phyloP scores from a whole-genome alignment of 2,329 filamentous ascomycete genomes.

The Fusarium chuoi region DNA sequence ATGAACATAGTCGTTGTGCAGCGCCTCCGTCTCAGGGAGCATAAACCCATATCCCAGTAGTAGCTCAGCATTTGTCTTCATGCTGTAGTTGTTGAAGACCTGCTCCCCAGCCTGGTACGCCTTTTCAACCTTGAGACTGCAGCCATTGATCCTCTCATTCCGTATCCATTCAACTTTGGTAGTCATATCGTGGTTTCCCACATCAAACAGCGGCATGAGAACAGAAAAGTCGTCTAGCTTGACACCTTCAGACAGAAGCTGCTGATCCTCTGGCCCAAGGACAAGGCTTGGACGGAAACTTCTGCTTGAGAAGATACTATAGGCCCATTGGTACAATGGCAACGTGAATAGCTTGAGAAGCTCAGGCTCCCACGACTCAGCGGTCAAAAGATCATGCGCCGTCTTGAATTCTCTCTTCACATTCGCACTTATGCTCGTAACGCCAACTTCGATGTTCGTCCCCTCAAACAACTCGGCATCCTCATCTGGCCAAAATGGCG shows the following conservation, averaged over 20 bases:
- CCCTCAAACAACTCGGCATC: slow-evolving; percentile 68
- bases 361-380: slow-evolving; percentile 38
- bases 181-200: slow-evolving; percentile 75
- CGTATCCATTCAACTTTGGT: slow-evolving; percentile 69
- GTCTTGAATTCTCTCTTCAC: slow-evolving; percentile 59
- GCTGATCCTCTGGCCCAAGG: slow-evolving; percentile 50
- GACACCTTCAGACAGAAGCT: slow-evolving; percentile 45
- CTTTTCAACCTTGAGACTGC: slow-evolving; percentile 56
- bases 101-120: slow-evolving; percentile 63
- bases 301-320: slow-evolving; percentile 71
- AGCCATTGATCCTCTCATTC: slow-evolving; percentile 51
- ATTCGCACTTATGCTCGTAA: slow-evolving; percentile 58
- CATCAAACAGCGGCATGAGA: slow-evolving; percentile 75
- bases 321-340: slow-evolving; percentile 72
- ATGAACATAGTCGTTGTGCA: slow-evolving; percentile 71
- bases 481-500: slow-evolving; percentile 71
- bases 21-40: slow-evolving; percentile 56
- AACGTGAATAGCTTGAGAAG: slow-evolving; percentile 53
- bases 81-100: slow-evolving; percentile 77
- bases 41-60: slow-evolving; percentile 73
- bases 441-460: slow-evolving; percentile 62
- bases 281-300: slow-evolving; percentile 72
- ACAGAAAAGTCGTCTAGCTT: slow-evolving; percentile 71
- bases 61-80: slow-evolving; percentile 78
- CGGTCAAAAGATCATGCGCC: slow-evolving; percentile 52